These are phyloP conservation scores for Sporobolomyces roseus DNA, from an alignment of 768 basidiomycete genomes.

Conservation along the genomic window DNA sequence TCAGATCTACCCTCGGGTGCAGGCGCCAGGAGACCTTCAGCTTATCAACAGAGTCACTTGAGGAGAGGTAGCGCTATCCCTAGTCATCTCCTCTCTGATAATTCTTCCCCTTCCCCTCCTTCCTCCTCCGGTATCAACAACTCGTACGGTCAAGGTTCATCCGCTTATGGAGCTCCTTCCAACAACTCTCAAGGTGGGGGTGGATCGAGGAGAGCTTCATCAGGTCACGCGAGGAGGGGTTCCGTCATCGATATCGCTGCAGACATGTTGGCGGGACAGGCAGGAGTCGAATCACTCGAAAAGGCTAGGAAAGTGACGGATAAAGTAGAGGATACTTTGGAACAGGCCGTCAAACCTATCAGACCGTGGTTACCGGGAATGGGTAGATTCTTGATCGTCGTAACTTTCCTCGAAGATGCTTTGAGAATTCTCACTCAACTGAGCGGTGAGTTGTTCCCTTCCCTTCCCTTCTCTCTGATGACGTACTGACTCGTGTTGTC, in stretches of 20 bases:
- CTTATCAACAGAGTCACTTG: slow-evolving; percentile 11
- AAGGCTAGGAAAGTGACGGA: slow-evolving; percentile 47
- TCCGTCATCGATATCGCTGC: slow-evolving; percentile 37
- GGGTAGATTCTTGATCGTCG: slow-evolving; percentile 93
- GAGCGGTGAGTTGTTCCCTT: slow-evolving; percentile 15
- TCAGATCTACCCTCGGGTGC: too few relatives aligned
- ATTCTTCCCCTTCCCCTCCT: neutral
- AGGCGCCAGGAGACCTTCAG: neutral
- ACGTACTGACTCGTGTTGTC: neutral
- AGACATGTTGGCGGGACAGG: slow-evolving; percentile 34
- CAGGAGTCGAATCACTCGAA: slow-evolving; percentile 35
- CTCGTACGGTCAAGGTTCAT: neutral
- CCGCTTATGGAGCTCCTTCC: slow-evolving; percentile 11
- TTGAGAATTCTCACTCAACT: slow-evolving; percentile 69
- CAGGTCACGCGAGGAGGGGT: slow-evolving; percentile 17
- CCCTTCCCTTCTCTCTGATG: neutral
- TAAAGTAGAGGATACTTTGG: slow-evolving; percentile 77
- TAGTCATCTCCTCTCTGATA: slow-evolving; percentile 16
- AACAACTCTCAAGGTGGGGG: neutral
- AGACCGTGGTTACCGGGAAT: slow-evolving; percentile 90
- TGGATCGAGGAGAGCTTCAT: neutral
- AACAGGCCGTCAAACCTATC: slow-evolving; percentile 87
- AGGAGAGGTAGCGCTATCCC: slow-evolving; percentile 16
- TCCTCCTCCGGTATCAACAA: neutral
- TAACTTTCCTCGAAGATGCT: slow-evolving; percentile 97